phyloP scores from a whole-genome alignment of 495 filamentous ascomycete genomes.

The Tuber indicum region DNA sequence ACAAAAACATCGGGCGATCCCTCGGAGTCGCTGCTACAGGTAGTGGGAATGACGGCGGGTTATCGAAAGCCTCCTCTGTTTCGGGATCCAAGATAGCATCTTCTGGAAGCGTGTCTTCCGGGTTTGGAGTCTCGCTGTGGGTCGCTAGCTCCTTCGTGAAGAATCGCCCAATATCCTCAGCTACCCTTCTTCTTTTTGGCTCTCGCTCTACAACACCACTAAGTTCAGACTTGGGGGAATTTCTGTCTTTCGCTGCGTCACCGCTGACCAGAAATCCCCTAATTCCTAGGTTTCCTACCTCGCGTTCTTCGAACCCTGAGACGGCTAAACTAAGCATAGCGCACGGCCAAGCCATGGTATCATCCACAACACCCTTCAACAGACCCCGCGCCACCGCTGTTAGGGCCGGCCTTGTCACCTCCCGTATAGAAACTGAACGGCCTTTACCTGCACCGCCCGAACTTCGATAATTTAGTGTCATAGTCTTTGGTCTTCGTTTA shows the following conservation, averaged over 20 bases:
- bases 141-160: conserved; percentile 43
- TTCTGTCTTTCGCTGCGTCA: conserved; percentile 58
- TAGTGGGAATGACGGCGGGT: conserved; percentile 14
- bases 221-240: conserved; percentile 3
- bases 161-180: conserved; percentile 55
- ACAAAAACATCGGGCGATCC: background rate
- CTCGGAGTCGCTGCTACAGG: background rate
- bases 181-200: conserved; percentile 52
- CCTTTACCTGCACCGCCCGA: conserved; percentile 59
- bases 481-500: conserved; percentile 73
- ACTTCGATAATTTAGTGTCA: conserved; percentile 74
- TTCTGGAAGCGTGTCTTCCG: conserved; percentile 25
- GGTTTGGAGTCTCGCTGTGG: conserved; percentile 20
- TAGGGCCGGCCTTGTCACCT: conserved; percentile 64
- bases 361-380: conserved; percentile 66
- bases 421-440: conserved; percentile 64
- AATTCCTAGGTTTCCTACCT: conserved; percentile 77
- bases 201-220: conserved; percentile 35
- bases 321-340: conserved; percentile 76
- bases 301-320: conserved; percentile 81
- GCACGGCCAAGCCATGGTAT: conserved; percentile 81
- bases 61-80: conserved; percentile 43
- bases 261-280: conserved; percentile 75
- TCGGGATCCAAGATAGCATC: conserved; percentile 27
- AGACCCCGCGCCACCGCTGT: conserved; percentile 71